phyloP scores from a whole-genome alignment of 2,329 filamentous ascomycete species.

The Pseudopithomyces chartarum region DNA sequence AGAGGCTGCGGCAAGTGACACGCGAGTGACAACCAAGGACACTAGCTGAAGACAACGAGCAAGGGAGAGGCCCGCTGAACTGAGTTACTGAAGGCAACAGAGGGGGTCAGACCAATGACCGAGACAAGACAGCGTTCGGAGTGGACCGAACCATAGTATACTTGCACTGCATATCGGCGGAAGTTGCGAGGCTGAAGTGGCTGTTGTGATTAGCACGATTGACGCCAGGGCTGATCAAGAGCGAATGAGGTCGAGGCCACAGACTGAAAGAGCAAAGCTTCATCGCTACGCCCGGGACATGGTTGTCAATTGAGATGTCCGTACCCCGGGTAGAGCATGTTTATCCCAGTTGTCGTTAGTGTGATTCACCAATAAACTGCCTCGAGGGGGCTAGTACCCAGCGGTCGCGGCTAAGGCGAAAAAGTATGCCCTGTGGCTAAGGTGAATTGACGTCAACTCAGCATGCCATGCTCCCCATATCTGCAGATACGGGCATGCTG shows the following conservation, averaged over 20 bases:
- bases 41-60: constrained; percentile 23
- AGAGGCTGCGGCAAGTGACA: constrained; percentile 29
- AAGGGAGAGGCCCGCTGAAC: constrained; percentile 26
- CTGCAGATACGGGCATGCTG: constrained; percentile 31
- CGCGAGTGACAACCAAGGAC: constrained; percentile 37
- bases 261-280: constrained; percentile 3
- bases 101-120: not conserved
- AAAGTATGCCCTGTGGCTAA: constrained; percentile 11
- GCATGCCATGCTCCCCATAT: constrained; percentile 14
- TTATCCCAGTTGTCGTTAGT: constrained; percentile 6
- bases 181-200: constrained; percentile 1
- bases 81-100: constrained; percentile 1
- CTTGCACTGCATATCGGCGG: constrained; percentile 2
- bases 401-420: constrained; percentile 19
- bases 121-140: constrained; percentile 1
- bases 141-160: not conserved
- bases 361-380: constrained; percentile 9
- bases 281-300: constrained; percentile 6
- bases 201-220: constrained; percentile 2
- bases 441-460: constrained; percentile 15
- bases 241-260: not conserved
- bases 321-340: constrained; percentile 6
- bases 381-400: constrained; percentile 12
- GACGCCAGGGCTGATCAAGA: constrained; percentile 8
- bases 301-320: not conserved